Evolutionary conservation across 306 rosid genomes (phyloP).

Genomic region (Dryas alaskensis): DNA sequence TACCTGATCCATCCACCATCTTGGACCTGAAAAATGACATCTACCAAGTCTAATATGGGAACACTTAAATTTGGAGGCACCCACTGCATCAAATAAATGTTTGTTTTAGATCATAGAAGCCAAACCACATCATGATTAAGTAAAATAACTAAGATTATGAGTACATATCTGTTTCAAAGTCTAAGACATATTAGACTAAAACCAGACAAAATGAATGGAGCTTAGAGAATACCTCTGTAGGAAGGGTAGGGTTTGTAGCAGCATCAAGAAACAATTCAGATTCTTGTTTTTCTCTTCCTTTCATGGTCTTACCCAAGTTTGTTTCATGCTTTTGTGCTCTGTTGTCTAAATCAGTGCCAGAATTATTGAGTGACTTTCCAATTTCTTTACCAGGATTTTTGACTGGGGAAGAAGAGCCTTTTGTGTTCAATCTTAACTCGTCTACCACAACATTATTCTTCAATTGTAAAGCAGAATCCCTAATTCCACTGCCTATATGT

Average conservation of each 20-base stretch:
- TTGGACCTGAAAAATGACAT: slow-evolving; percentile 89
- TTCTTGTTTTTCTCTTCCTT: slow-evolving; percentile 45
- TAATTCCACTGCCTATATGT: slow-evolving; percentile 40
- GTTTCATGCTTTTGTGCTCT: slow-evolving; percentile 38
- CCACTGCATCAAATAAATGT: slow-evolving; percentile 65
- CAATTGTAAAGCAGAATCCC: slow-evolving; percentile 51
- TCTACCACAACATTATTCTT: slow-evolving; percentile 49
- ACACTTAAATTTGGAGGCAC: slow-evolving; percentile 89
- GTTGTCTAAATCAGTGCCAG: slow-evolving; percentile 42
- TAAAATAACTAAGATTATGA: neutral
- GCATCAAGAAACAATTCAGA: slow-evolving; percentile 55
- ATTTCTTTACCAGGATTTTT: slow-evolving; percentile 38
- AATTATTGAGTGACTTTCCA: slow-evolving; percentile 35
- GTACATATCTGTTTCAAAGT: neutral
- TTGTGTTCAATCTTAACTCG: slow-evolving; percentile 53
- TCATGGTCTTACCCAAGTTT: slow-evolving; percentile 40
- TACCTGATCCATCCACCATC: slow-evolving; percentile 99
- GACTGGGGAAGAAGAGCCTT: slow-evolving; percentile 46
- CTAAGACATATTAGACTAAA: neutral
- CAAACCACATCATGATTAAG: slow-evolving; percentile 5
- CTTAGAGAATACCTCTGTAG: slow-evolving; percentile 67
- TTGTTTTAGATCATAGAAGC: slow-evolving; percentile 24
- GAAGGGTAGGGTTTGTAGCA: slow-evolving; percentile 59
- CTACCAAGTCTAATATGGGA: slow-evolving; percentile 88
- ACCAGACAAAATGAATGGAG: neutral